Evolutionary conservation across 345 rosid genomes (phyloP), one percentile per base, ranked within the genome.

Genomic region (Theobroma cacao): DNA sequence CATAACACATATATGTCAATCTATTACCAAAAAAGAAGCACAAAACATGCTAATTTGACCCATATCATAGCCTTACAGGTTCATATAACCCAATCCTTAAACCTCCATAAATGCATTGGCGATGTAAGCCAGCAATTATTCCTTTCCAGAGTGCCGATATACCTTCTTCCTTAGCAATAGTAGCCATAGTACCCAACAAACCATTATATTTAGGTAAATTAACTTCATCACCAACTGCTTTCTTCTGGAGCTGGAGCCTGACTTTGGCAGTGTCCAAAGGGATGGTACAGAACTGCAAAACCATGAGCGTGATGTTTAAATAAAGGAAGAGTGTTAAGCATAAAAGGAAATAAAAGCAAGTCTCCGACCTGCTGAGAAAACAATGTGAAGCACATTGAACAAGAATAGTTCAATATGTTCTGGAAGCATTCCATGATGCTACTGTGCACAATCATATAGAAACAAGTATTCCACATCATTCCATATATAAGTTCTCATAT

Each of bases 241-340:
- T 90, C 83, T 85, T 90, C 78, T 96, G 99, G 47, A 96, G 98
- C 86, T 94, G 99, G 77, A 96, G 98, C 88, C 99, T 90, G 36
- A 96, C 99, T 89, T 96, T 96, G 43, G 97, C 98, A 30, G 91
- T 91, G 84, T 96, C 99, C 84, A 96, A 81, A 11, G 99, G 97
- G 63, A 96, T 79, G 24, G 99, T 96, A 75, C 89, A 92, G 82
- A 92, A 85, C 99, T 96, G 88, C 81, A 83, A 50, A 81, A 76
- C 72, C 59, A 26, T 24, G 34, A 41, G 58, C 30, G 9, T 28
- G 15, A 28, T 28, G 50, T 66, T 22, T 66, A 66, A 38, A 58
- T 28, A 69, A 69, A 69, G 28, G 12, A 28, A 28, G 40, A 69
- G 34, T 17, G 22, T 28, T 47, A 69, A 7, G 8, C 56, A 47